These are phyloP conservation scores for Brassica incana DNA, from an alignment of 345 rosid species.

Conservation along the genomic window DNA sequence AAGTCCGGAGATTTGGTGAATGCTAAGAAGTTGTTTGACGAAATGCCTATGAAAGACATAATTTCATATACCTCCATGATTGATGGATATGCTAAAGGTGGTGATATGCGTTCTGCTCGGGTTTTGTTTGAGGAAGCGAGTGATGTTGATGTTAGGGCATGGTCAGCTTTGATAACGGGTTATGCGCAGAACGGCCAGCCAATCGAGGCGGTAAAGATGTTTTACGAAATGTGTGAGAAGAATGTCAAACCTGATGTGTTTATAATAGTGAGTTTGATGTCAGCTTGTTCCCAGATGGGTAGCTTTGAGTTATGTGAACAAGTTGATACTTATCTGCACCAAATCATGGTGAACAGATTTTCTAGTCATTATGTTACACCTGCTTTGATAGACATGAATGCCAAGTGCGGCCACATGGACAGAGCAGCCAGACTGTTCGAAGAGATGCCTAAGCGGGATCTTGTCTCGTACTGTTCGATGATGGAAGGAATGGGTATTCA, in stretches of 20 bases:
- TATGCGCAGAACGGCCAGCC: conserved; percentile 64
- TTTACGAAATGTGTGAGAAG: conserved; percentile 42
- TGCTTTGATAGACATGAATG: conserved; percentile 77
- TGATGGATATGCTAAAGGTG: conserved; percentile 71
- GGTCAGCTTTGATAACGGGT: conserved; percentile 69
- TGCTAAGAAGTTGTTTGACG: conserved; percentile 63
- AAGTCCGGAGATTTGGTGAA: conserved; percentile 56
- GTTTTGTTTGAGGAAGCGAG: conserved; percentile 52
- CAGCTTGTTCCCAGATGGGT: conserved; percentile 76
- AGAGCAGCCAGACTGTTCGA: conserved; percentile 58
- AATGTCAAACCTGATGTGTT: conserved; percentile 62
- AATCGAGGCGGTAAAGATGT: conserved; percentile 48
- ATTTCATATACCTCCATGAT: conserved; percentile 79
- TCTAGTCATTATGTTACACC: conserved; percentile 52
- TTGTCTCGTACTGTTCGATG: conserved; percentile 62
- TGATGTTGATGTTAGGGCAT: conserved; percentile 49
- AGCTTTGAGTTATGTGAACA: conserved; percentile 55
- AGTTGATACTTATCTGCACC: conserved; percentile 54
- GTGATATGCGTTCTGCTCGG: conserved; percentile 53
- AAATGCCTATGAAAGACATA: conserved; percentile 60
- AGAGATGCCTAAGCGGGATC: conserved; percentile 50
- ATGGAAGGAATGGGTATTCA: conserved; percentile 69
- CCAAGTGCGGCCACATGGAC: conserved; percentile 70
- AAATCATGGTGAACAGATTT: conserved; percentile 38
- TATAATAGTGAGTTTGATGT: conserved; percentile 58